Evolutionary conservation across 1,139 yeast species (phyloP).

Genomic region (Magnusiomyces ingens): DNA sequence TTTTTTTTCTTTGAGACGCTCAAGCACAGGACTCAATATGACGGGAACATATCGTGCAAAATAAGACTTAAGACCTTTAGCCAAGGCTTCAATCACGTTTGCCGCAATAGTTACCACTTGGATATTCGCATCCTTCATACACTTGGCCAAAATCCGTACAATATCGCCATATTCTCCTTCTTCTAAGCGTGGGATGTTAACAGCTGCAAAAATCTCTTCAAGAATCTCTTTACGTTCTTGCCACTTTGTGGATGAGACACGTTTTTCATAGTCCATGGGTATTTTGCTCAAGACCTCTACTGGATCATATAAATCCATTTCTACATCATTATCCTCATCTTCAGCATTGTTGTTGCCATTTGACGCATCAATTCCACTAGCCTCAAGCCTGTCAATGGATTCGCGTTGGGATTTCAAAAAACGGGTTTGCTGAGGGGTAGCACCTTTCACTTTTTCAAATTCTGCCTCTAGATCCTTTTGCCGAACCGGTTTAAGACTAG

Average conservation of each 20-base stretch:
- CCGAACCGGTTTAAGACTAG: slow-evolving; percentile 82
- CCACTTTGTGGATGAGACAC: slow-evolving; percentile 68
- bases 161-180: slow-evolving; percentile 63
- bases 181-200: slow-evolving; percentile 44
- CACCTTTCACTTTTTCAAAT: slow-evolving; percentile 49
- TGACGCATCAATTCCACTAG: slow-evolving; percentile 23
- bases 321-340: slow-evolving; percentile 38
- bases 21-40: slow-evolving; percentile 60
- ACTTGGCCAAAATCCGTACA: slow-evolving; percentile 55
- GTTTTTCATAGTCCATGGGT: slow-evolving; percentile 53
- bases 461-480: slow-evolving; percentile 73
- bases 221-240: slow-evolving; percentile 85
- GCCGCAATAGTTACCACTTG: slow-evolving; percentile 83
- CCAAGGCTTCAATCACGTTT: slow-evolving; percentile 54
- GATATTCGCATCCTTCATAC: slow-evolving; percentile 83
- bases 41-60: slow-evolving; percentile 51
- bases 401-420: slow-evolving; percentile 47
- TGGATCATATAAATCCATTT: slow-evolving; percentile 49
- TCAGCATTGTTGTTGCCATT: slow-evolving; percentile 22
- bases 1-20: slow-evolving; percentile 85
- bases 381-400: slow-evolving; percentile 29
- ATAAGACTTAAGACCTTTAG: slow-evolving; percentile 54
- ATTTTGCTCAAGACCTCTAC: slow-evolving; percentile 58
- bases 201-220: slow-evolving; percentile 53
- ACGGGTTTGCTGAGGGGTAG: slow-evolving; percentile 49